Evolutionary conservation across 108 stramenopile species (phyloP).

Genomic region (Nitzschia sp.): DNA sequence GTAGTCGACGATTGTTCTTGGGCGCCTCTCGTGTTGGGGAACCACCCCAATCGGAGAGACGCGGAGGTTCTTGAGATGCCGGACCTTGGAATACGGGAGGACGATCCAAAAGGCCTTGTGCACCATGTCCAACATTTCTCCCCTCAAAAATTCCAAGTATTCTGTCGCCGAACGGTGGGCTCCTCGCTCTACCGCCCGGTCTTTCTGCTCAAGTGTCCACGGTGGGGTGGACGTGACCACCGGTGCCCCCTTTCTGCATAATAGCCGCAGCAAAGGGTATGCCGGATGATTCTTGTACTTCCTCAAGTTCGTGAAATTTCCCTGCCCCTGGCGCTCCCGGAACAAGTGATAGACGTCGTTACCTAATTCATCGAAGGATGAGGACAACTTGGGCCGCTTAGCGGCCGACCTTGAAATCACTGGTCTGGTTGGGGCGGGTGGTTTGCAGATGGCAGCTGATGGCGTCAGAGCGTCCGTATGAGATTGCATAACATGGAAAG

Average conservation of each 20-base stretch:
- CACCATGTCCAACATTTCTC: slow-evolving; percentile 14
- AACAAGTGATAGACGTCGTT: no score
- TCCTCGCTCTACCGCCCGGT: slow-evolving; percentile 11
- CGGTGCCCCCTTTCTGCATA: slow-evolving; percentile 27
- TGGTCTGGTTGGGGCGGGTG: no score
- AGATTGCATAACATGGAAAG: no score
- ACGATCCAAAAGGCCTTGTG: slow-evolving; percentile 28
- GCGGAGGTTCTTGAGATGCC: slow-evolving; percentile 8
- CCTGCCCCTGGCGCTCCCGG: no score
- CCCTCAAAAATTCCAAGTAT: slow-evolving; percentile 2
- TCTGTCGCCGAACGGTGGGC: slow-evolving; percentile 15
- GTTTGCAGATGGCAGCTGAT: no score
- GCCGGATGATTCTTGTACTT: no score
- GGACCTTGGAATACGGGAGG: slow-evolving; percentile 17
- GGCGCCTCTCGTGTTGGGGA: slow-evolving; percentile 18
- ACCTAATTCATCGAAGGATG: no score
- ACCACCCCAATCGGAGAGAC: no score
- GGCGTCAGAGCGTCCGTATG: no score
- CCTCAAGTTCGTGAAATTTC: no score
- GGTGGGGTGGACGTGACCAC: slow-evolving; percentile 27
- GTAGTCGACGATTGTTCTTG: slow-evolving; percentile 34
- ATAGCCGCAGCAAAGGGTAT: slow-evolving; percentile 16
- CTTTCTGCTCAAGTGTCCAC: neutral
- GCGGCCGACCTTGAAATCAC: no score
- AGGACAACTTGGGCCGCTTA: no score